These are phyloP conservation scores for Penicillium bialowiezense DNA, from an alignment of 495 filamentous ascomycete species.

Conservation along the genomic window DNA sequence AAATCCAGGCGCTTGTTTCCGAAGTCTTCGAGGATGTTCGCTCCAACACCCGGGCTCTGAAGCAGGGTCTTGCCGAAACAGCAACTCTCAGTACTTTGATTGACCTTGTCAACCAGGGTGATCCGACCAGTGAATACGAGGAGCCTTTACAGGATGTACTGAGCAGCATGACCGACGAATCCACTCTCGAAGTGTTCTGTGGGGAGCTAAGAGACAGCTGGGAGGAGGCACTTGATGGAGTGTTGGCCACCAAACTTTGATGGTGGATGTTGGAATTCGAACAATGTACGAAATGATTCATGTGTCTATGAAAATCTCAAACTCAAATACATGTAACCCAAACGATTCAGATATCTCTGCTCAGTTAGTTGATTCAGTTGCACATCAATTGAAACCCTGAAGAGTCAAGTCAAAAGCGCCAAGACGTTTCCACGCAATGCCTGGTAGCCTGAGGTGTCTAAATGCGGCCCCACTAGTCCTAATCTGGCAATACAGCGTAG, in stretches of 20 bases:
- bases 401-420: too few species aligned
- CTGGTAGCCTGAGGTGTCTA: slow-evolving; percentile 6
- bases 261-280: background rate
- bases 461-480: slow-evolving; percentile 5
- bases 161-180: slow-evolving; percentile 32
- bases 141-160: slow-evolving; percentile 31
- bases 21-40: slow-evolving; percentile 33
- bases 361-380: too few species aligned
- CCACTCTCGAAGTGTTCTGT: slow-evolving; percentile 41
- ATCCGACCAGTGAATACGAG: slow-evolving; percentile 19
- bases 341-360: too few species aligned
- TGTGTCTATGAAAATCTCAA: background rate
- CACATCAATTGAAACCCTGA: too few species aligned
- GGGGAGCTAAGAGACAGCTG: slow-evolving; percentile 47
- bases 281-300: background rate
- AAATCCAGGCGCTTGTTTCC: slow-evolving; percentile 21
- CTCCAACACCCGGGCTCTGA: slow-evolving; percentile 34
- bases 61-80: slow-evolving; percentile 34
- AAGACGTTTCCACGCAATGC: too few species aligned
- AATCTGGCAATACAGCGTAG: slow-evolving; percentile 24
- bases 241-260: slow-evolving; percentile 35
- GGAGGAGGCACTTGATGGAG: slow-evolving; percentile 41
- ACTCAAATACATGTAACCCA: background rate
- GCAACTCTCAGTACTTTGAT: slow-evolving; percentile 37
- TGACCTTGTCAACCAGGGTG: slow-evolving; percentile 33